Conservation (phyloP, 2,329 filamentous ascomycete species). For the Amylocarpus encephaloides region DNA sequence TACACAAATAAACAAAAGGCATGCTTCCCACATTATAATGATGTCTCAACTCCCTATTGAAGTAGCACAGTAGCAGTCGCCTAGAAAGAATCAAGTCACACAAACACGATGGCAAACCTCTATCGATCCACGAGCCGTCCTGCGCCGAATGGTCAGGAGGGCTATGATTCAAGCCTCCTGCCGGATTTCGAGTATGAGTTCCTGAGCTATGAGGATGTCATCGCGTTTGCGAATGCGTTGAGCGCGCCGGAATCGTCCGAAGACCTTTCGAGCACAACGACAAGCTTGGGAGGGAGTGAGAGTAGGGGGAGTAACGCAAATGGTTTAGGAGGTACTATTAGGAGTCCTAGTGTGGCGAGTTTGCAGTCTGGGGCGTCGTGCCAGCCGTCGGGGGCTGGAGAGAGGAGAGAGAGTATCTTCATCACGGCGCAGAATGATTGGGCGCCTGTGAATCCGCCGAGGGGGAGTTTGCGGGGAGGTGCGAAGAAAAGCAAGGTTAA, state of each 20-base stretch:
- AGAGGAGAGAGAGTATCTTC: conserved; percentile 39
- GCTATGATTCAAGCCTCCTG: conserved; percentile 62
- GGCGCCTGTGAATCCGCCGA: conserved; percentile 65
- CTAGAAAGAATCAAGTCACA: background rate
- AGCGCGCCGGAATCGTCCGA: conserved; percentile 68
- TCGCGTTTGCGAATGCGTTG: conserved; percentile 74
- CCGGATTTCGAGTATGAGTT: conserved; percentile 81
- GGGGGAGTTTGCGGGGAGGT: conserved; percentile 12
- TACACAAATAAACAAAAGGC: background rate
- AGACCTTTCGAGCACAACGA: conserved; percentile 34
- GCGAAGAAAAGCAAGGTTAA: conserved; percentile 33
- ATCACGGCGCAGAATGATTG: conserved; percentile 94
- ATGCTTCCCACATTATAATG: background rate
- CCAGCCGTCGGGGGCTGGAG: background rate
- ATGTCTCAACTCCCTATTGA: conserved; percentile 2
- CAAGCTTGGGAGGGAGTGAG: conserved; percentile 1
- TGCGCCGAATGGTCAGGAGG: conserved; percentile 54
- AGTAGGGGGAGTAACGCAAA: background rate
- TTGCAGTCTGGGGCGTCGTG: background rate
- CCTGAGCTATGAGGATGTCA: conserved; percentile 63
- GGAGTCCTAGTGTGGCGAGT: background rate
- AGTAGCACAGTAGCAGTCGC: background rate
- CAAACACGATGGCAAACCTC: conserved; percentile 28
- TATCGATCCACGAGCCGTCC: conserved; percentile 40
- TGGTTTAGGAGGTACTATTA: background rate